Percentiles rank a stretch among this genome's conserved stretches.
Conservation (phyloP, 345 rosid genomes). For the Eucalyptus virginea region DNA sequence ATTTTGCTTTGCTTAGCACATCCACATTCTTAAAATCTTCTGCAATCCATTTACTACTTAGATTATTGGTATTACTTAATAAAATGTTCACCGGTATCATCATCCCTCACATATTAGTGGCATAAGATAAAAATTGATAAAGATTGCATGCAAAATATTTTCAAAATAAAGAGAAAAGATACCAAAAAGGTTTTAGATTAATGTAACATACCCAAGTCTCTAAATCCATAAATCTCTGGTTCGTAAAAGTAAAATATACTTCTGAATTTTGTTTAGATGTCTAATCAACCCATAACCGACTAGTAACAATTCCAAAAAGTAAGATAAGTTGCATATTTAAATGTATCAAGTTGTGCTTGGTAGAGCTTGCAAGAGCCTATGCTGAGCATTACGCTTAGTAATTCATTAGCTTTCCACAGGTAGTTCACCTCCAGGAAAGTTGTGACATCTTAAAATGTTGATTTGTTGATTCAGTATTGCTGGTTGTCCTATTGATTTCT, state of each 20-base stretch:
- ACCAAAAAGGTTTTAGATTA: background rate
- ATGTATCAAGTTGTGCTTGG: background rate
- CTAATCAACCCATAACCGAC: too few relatives aligned
- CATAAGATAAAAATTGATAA: background rate
- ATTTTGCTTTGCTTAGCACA: background rate
- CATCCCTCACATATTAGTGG: background rate
- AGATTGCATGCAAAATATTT: background rate
- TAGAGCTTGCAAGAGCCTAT: background rate
- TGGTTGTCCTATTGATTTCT: background rate
- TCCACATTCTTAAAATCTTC: background rate
- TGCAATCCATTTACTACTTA: background rate
- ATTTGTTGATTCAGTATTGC: background rate
- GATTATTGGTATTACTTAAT: too few relatives aligned
- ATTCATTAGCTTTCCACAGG: background rate
- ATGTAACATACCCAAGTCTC: background rate
- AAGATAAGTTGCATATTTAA: too few relatives aligned
- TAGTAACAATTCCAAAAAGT: background rate
- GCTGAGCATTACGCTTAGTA: background rate
- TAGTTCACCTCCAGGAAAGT: background rate
- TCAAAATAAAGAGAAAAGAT: background rate
- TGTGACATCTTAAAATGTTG: background rate
- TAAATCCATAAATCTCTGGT: too few relatives aligned
- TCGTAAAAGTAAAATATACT: too few relatives aligned
- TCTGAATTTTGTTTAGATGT: background rate
- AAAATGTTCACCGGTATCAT: background rate